Conservation (phyloP, 139 green algal species). For the Trebouxia sp. region DNA sequence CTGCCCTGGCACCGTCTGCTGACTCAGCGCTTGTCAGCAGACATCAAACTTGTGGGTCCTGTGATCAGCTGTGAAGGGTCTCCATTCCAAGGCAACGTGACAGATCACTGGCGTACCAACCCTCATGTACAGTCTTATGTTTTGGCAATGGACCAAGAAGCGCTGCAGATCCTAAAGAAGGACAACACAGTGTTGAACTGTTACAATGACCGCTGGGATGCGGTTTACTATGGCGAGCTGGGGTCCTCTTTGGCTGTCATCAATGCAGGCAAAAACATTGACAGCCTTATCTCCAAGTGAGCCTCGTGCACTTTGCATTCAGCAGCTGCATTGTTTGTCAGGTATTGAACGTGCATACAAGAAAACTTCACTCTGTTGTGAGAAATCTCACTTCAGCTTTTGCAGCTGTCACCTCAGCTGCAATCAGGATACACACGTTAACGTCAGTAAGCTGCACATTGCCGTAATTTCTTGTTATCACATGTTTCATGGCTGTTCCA, state of each 20-base stretch:
- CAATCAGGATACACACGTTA: no score
- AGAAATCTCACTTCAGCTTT: no score
- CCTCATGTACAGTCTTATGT: slow-evolving; percentile 80
- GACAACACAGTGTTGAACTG: slow-evolving; percentile 60
- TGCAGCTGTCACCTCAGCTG: no score
- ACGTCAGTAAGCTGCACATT: no score
- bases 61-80: slow-evolving; percentile 79
- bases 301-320: neutral
- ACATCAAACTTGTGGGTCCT: slow-evolving; percentile 71
- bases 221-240: slow-evolving; percentile 60
- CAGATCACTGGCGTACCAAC: slow-evolving; percentile 67
- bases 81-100: slow-evolving; percentile 56
- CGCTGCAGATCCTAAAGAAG: slow-evolving; percentile 48
- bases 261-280: slow-evolving; percentile 70
- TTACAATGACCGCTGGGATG: slow-evolving; percentile 53
- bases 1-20: slow-evolving; percentile 68
- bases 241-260: slow-evolving; percentile 64
- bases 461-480: no score
- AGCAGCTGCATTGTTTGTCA: no score
- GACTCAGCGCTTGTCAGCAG: slow-evolving; percentile 42
- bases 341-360: no score
- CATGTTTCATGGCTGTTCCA: no score
- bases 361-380: no score
- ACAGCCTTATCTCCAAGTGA: slow-evolving; percentile 54
- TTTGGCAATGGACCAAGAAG: slow-evolving; percentile 68